Percentiles rank a stretch among this genome's conserved stretches.
Evolutionary conservation across 345 rosid species (phyloP).

Genomic region (Euclidium syriacum): DNA sequence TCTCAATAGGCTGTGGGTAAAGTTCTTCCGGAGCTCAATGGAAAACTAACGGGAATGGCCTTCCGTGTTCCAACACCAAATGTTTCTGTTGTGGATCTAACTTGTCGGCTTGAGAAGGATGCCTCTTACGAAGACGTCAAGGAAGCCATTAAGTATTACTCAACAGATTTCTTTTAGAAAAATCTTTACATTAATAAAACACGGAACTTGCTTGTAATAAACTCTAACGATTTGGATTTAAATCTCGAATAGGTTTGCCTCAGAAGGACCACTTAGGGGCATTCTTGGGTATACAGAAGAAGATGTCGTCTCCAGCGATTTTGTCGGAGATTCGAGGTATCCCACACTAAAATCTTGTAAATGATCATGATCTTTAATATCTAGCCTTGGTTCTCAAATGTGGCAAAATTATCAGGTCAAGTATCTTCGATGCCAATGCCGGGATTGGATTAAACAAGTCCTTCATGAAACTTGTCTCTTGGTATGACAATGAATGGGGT

Average conservation of each 20-base stretch:
- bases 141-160: constrained; percentile 73
- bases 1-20: constrained; percentile 84
- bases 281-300: constrained; percentile 95
- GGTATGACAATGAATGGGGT: constrained; percentile 99
- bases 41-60: constrained; percentile 98
- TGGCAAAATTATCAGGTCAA: constrained; percentile 49
- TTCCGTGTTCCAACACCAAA: constrained; percentile 96
- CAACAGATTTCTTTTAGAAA: not conserved
- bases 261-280: constrained; percentile 83
- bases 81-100: constrained; percentile 93
- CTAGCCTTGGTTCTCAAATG: not conserved
- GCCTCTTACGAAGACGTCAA: constrained; percentile 90
- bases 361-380: not conserved
- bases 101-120: constrained; percentile 88
- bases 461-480: constrained; percentile 78
- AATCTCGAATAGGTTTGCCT: constrained; percentile 53
- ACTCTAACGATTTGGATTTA: not conserved
- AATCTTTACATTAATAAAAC: not conserved
- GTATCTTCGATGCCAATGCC: constrained; percentile 94
- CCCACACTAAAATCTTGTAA: not conserved
- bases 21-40: constrained; percentile 93
- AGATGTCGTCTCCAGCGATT: constrained; percentile 91
- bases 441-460: constrained; percentile 78
- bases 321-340: constrained; percentile 81
- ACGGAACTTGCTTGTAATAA: not conserved